Evolutionary conservation across 148 eudicot species (phyloP).

Genomic region (Vaccinium myrtillus): DNA sequence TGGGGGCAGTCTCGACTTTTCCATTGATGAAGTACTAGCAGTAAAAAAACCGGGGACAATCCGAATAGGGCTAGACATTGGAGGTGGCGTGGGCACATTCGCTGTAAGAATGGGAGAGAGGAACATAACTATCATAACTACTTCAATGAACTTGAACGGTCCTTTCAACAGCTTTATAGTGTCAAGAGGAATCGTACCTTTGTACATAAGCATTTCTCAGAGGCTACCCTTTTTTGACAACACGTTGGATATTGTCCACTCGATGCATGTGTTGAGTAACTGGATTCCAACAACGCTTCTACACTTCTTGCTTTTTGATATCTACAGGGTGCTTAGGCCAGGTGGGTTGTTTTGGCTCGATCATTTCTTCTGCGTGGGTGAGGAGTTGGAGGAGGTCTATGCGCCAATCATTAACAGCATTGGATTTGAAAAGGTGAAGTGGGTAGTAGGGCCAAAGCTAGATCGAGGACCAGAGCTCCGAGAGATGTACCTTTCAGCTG

Average conservation of each 20-base stretch:
- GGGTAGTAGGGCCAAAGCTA: conserved; percentile 42
- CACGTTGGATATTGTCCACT: conserved; percentile 44
- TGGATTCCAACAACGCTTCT: conserved; percentile 33
- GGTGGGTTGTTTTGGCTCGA: conserved; percentile 49
- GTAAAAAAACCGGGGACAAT: conserved; percentile 34
- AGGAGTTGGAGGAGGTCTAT: conserved; percentile 34
- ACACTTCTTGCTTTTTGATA: conserved; percentile 30
- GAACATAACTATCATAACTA: conserved; percentile 40
- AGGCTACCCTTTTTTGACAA: conserved; percentile 46
- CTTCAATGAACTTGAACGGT: conserved; percentile 40
- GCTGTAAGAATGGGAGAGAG: conserved; percentile 43
- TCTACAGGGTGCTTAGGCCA: conserved; percentile 40
- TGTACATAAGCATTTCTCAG: conserved; percentile 36
- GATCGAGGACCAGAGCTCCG: conserved; percentile 37
- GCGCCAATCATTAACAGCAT: conserved; percentile 33
- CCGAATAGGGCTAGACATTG: conserved; percentile 47
- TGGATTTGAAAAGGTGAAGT: conserved; percentile 42
- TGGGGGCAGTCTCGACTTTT: conserved; percentile 24
- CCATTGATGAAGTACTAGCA: conserved; percentile 43
- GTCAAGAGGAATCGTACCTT: conserved; percentile 38
- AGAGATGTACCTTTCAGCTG: conserved; percentile 50
- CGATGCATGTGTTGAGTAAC: conserved; percentile 40
- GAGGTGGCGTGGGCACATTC: conserved; percentile 48
- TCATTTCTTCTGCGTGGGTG: conserved; percentile 42
- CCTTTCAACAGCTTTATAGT: conserved; percentile 41